These are phyloP conservation scores for Yamadazyma siamensis DNA, from an alignment of 1,139 yeast genomes.

Conservation along the genomic window DNA sequence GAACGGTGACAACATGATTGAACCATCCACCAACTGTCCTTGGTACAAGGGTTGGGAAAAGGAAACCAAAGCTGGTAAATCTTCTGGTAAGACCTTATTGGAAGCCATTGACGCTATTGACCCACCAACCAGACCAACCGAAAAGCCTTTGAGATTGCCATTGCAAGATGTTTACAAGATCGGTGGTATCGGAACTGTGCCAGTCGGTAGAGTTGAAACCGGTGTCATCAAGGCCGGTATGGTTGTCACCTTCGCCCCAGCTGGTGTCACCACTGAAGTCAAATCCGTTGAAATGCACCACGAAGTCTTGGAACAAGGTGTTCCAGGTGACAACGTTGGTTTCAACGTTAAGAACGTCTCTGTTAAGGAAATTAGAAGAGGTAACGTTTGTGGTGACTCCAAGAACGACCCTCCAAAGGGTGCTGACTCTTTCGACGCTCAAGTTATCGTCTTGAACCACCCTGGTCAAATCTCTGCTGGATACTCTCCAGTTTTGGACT, in stretches of 20 bases:
- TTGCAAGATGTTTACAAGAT: constrained; percentile 91
- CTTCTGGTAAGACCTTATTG: constrained; percentile 81
- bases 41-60: constrained; percentile 93
- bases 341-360: constrained; percentile 94
- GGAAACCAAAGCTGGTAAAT: constrained; percentile 76
- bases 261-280: too few species aligned
- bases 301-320: constrained; percentile 81
- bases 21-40: too few species aligned
- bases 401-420: constrained; percentile 92
- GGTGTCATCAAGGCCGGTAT: constrained; percentile 90
- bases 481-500: constrained; percentile 90
- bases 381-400: constrained; percentile 95
- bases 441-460: constrained; percentile 87
- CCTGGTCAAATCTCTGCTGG: constrained; percentile 94
- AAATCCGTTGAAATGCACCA: constrained; percentile 94
- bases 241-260: constrained; percentile 89
- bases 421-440: constrained; percentile 81
- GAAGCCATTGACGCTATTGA: constrained; percentile 87
- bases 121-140: constrained; percentile 82
- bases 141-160: constrained; percentile 89
- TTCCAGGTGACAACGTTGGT: too few species aligned
- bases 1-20: too few species aligned
- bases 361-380: constrained; percentile 92
- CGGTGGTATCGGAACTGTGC: constrained; percentile 93
- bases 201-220: constrained; percentile 93